Evolutionary conservation across 805 yeast species (phyloP).

Genomic region (Kodamaea leandrae): DNA sequence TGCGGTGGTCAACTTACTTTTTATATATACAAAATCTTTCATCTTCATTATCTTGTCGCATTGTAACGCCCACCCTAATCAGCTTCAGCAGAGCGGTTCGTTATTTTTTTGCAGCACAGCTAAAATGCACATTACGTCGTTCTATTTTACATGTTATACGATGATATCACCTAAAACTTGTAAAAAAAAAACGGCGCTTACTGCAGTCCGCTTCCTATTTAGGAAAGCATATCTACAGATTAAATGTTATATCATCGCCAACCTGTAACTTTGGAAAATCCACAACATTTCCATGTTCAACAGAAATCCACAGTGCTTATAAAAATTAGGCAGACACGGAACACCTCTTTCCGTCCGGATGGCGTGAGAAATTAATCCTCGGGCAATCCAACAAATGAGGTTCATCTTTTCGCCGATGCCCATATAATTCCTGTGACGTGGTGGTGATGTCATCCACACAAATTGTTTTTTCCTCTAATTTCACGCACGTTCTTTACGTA

Average conservation of each 20-base stretch:
- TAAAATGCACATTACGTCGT: neutral
- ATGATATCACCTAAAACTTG: slow-evolving; percentile 6
- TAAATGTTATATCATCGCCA: slow-evolving; percentile 8
- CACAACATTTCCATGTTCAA: neutral
- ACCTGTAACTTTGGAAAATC: slow-evolving; percentile 9
- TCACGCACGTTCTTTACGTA: too few relatives aligned
- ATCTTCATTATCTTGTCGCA: too few relatives aligned
- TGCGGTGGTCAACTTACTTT: too few relatives aligned
- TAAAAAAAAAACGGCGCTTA: slow-evolving; percentile 1
- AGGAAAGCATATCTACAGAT: slow-evolving; percentile 4
- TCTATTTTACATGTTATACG: slow-evolving; percentile 6
- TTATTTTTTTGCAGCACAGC: slow-evolving; percentile 1
- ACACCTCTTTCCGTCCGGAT: too few relatives aligned
- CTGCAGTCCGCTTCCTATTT: neutral
- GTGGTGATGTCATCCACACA: too few relatives aligned
- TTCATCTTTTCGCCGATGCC: too few relatives aligned
- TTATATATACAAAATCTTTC: too few relatives aligned
- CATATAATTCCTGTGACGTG: too few relatives aligned
- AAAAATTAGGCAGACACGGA: too few relatives aligned
- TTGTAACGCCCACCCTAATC: neutral
- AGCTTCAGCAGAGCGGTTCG: neutral
- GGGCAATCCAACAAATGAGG: too few relatives aligned
- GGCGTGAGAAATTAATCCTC: too few relatives aligned
- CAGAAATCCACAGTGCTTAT: neutral
- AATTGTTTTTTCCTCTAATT: too few relatives aligned